Evolutionary conservation across 2,329 filamentous ascomycete species (phyloP).

Genomic region (Ophiocordyceps camponoti-floridani): DNA sequence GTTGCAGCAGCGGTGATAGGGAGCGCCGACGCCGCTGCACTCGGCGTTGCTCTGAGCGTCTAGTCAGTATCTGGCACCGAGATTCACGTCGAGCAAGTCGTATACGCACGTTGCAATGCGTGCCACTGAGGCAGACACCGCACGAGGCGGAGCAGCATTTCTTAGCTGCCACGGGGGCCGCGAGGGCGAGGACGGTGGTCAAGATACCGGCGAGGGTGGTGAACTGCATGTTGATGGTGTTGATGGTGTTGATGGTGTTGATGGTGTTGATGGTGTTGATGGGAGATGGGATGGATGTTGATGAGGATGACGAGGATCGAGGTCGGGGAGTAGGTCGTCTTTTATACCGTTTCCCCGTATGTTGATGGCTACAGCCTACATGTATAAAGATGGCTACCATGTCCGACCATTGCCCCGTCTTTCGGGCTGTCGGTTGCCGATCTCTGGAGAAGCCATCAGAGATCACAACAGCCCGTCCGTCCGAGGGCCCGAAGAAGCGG

Average conservation of each 20-base stretch:
- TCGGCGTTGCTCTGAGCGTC: not conserved
- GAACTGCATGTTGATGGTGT: not conserved
- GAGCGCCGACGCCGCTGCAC: not conserved
- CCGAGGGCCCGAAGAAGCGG: too few relatives aligned
- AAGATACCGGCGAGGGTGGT: not conserved
- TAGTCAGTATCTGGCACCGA: not conserved
- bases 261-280: not conserved
- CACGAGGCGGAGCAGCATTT: not conserved
- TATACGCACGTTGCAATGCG: not conserved
- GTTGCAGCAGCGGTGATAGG: not conserved
- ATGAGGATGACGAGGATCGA: not conserved
- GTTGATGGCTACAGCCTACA: too few relatives aligned
- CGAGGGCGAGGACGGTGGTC: not conserved
- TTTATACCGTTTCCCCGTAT: too few relatives aligned
- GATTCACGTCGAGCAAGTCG: not conserved
- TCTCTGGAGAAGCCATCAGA: constrained; percentile 2
- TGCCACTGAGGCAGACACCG: not conserved
- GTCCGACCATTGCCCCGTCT: too few relatives aligned
- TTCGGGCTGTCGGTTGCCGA: too few relatives aligned
- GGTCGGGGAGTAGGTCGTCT: too few relatives aligned
- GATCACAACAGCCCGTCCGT: too few relatives aligned
- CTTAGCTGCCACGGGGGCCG: not conserved
- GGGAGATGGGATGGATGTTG: not conserved
- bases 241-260: not conserved
- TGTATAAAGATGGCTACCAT: too few relatives aligned